These are phyloP conservation scores for Salix koriyanagi DNA, from an alignment of 345 rosid genomes.

Conservation along the genomic window DNA sequence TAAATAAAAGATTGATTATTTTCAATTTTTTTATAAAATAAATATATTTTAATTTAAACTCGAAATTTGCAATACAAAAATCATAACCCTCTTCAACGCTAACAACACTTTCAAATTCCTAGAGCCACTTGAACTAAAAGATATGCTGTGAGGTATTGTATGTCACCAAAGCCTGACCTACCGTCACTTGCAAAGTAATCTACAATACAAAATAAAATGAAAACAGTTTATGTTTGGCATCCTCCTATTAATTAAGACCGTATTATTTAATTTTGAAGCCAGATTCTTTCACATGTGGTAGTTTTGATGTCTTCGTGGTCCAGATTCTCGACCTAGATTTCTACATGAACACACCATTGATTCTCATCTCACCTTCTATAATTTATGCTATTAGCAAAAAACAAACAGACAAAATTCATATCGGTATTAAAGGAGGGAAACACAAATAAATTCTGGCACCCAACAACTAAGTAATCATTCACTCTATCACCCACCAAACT, in stretches of 20 bases:
- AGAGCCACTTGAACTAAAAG: not conserved
- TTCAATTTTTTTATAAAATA: no score
- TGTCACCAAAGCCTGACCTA: not conserved
- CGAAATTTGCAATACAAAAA: no score
- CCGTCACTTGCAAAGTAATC: not conserved
- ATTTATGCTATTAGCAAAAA: not conserved
- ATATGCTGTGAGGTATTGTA: not conserved
- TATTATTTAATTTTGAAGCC: not conserved
- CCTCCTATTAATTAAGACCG: not conserved
- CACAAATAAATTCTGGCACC: not conserved
- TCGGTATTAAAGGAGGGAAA: not conserved
- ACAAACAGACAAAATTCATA: not conserved
- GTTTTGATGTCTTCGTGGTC: not conserved
- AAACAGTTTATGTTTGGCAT: no score
- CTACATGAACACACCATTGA: not conserved
- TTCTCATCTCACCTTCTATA: not conserved
- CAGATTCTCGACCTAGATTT: not conserved
- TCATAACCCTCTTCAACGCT: not conserved
- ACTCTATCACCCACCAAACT: not conserved
- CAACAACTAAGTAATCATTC: not conserved
- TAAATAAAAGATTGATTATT: no score
- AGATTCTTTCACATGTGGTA: not conserved
- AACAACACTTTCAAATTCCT: not conserved
- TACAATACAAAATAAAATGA: not conserved
- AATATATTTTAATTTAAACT: no score